phyloP scores from a whole-genome alignment of 1,284 basidiomycete species.

The Pulveroboletus ridleyi region DNA sequence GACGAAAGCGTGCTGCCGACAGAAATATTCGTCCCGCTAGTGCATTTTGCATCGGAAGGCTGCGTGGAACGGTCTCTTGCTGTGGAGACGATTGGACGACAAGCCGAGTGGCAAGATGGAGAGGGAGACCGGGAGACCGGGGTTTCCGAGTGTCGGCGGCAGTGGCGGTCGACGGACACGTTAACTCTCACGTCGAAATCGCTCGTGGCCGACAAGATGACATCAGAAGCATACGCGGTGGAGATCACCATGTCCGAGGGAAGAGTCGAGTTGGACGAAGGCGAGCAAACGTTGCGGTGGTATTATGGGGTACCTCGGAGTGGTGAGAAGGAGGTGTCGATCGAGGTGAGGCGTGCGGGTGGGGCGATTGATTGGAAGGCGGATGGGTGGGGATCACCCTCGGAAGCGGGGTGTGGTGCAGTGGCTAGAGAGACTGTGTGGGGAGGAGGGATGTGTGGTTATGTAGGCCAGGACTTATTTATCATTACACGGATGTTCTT shows the following conservation, averaged over 20 bases:
- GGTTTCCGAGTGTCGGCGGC: too few species aligned
- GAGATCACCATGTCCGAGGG: slow-evolving; percentile 70
- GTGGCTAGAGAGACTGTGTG: slow-evolving; percentile 25
- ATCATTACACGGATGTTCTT: slow-evolving; percentile 27
- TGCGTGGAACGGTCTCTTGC: too few species aligned
- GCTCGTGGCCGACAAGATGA: slow-evolving; percentile 13
- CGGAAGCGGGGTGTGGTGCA: neutral
- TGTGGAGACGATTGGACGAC: too few species aligned
- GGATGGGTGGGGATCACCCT: neutral
- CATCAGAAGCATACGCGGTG: slow-evolving; percentile 43
- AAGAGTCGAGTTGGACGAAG: slow-evolving; percentile 32
- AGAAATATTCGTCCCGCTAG: too few species aligned
- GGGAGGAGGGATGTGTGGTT: neutral
- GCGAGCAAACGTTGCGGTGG: slow-evolving; percentile 43
- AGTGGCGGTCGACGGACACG: too few species aligned
- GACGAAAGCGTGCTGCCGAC: too few species aligned
- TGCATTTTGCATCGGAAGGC: too few species aligned
- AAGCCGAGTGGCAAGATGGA: too few species aligned
- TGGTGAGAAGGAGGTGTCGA: slow-evolving; percentile 56
- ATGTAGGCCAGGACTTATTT: neutral
- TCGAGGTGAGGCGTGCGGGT: slow-evolving; percentile 68
- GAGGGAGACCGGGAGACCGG: too few species aligned
- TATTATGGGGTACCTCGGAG: too few species aligned
- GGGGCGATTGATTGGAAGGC: slow-evolving; percentile 58
- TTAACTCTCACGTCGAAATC: too few species aligned